A percentile compares a stretch with the other conserved stretches of the same genome.
Evolutionary conservation across 257 asterid genomes (phyloP).

Genomic region (Solanum chilense): DNA sequence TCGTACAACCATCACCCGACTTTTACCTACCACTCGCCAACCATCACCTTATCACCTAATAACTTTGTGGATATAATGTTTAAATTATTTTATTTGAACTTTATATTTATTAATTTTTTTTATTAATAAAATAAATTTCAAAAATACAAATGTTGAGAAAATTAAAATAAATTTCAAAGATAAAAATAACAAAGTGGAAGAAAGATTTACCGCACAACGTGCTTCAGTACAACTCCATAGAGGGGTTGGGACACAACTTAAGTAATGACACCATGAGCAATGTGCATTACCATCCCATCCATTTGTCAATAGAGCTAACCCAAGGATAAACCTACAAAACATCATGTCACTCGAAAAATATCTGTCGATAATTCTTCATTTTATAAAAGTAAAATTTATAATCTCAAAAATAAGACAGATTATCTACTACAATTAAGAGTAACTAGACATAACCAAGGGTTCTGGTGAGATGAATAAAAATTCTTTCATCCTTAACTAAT

Average conservation of each 20-base stretch:
- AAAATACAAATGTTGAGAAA: neutral
- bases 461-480: neutral
- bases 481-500: neutral
- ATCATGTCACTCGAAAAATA: neutral
- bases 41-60: neutral
- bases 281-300: slow-evolving; percentile 76
- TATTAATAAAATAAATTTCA: neutral
- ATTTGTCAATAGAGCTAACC: slow-evolving; percentile 27
- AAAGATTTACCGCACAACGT: slow-evolving; percentile 40
- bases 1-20: neutral
- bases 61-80: neutral
- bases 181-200: neutral
- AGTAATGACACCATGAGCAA: slow-evolving; percentile 81
- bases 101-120: neutral
- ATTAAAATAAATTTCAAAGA: neutral
- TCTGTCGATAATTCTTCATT: no score
- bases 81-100: neutral
- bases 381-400: neutral
- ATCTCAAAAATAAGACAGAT: neutral
- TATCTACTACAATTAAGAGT: neutral
- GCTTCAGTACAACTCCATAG: slow-evolving; percentile 65
- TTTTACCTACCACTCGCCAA: neutral
- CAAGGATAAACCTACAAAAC: slow-evolving; percentile 37
- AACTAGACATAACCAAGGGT: neutral
- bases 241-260: slow-evolving; percentile 85